Evolutionary conservation across 176 grass and related monocot species (phyloP), one percentile per base, ranked within the genome.

Genomic region (Oryza australiensis): DNA sequence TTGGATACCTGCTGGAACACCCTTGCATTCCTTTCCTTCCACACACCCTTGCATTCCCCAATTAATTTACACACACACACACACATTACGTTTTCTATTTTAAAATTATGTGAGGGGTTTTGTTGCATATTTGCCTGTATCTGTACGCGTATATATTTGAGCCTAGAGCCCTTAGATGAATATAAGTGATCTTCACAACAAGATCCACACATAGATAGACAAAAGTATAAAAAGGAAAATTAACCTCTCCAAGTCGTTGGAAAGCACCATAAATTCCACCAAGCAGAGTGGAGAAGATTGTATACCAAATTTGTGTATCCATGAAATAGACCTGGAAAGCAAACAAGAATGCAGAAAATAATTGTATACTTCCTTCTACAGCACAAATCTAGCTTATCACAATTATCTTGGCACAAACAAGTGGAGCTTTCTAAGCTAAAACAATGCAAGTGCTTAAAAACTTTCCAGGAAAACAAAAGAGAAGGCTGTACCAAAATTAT

Each of bases 291-390:
- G 90, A 93, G 87, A 92, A 98, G 66, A 98, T 98, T 74, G 95
- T 91, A 86, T 98, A 98, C 95, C 95, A 98, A 89, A 98, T 98
- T 88, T 98, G 95, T 16, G 90, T 89, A 80, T 98, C 95, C 95
- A 98, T 94, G 83, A 98, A 98, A 93, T 98, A 98, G 41, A 98
- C 92, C 95, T 98, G 65, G 46, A 81, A 75, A 72, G 20, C 63
- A 93, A 66, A 77, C 8, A 69, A 53, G 88, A 85, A 63, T 65
- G 66, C 53, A 78, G 13, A 72, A 63, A 80, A 69, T 78, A 22
- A 83, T 70, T 76, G 24, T 14, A 46, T 85, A n/a, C 71, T 76
- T 29, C 26, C 57, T 64, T 82, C 16, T 60, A 80, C 32, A 12
- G 29, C 64, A 80, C 46, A 79, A 80, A 27, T 64, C 14, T 14